phyloP scores from a whole-genome alignment of 1,284 basidiomycete genomes.

The Phylloporus gajari region DNA sequence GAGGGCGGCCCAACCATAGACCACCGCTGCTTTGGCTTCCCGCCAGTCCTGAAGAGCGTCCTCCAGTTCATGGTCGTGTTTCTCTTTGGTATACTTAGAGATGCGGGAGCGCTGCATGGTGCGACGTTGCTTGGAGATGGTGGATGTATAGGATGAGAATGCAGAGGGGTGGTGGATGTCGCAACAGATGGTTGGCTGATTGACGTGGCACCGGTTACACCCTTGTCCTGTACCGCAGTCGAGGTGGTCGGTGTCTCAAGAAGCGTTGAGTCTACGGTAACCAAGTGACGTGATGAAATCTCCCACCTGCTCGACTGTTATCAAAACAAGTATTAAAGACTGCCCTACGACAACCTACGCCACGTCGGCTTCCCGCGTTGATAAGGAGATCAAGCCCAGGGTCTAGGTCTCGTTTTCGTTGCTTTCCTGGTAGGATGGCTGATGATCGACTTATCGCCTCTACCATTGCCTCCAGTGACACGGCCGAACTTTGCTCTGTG shows the following conservation, averaged over 20 bases:
- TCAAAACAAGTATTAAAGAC: slow-evolving; percentile 29
- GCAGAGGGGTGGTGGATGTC: slow-evolving; percentile 11
- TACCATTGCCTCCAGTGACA: no score
- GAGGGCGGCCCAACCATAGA: no score
- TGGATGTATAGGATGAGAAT: not conserved
- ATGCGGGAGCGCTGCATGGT: not conserved
- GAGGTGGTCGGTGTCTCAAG: not conserved
- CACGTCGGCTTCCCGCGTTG: slow-evolving; percentile 20
- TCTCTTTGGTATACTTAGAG: not conserved
- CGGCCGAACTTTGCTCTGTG: no score
- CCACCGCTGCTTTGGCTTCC: not conserved
- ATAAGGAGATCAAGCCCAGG: slow-evolving; percentile 34
- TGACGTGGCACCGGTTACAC: slow-evolving; percentile 8
- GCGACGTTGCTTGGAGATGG: not conserved
- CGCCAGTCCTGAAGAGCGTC: slow-evolving; percentile 13
- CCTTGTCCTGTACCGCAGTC: slow-evolving; percentile 1
- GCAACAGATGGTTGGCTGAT: slow-evolving; percentile 7
- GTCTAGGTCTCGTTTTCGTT: slow-evolving; percentile 12
- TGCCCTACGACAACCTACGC: slow-evolving; percentile 19
- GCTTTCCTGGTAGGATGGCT: no score
- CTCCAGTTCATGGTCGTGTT: not conserved
- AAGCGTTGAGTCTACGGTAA: not conserved
- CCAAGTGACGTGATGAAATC: not conserved
- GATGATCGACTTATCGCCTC: no score
- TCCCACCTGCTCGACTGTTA: slow-evolving; percentile 27